Evolutionary conservation across 2,329 filamentous ascomycete species (phyloP).

Genomic region (Cladophialophora exuberans): DNA sequence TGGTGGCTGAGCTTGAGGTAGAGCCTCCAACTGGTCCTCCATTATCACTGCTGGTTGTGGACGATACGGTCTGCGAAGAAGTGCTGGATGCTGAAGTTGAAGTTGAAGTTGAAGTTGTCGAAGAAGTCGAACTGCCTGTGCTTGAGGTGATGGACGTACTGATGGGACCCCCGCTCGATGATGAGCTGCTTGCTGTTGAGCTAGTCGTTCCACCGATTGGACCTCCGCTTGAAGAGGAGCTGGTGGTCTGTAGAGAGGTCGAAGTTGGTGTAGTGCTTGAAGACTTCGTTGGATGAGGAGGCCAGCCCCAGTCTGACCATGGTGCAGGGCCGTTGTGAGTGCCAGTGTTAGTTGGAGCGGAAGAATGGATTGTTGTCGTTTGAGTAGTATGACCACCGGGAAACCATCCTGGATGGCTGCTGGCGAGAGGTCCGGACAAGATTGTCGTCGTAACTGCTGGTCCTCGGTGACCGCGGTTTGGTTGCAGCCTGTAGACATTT

Average conservation of each 20-base stretch:
- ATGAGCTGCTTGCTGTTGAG: slow-evolving; percentile 39
- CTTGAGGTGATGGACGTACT: slow-evolving; percentile 2
- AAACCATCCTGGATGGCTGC: too few relatives aligned
- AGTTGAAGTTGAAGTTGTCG: slow-evolving; percentile 1
- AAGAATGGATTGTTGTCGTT: too few relatives aligned
- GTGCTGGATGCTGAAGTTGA: neutral
- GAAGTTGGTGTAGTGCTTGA: too few relatives aligned
- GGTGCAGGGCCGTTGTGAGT: too few relatives aligned
- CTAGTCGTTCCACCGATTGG: neutral
- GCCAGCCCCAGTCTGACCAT: too few relatives aligned
- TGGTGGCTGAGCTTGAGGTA: neutral
- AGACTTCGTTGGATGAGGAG: neutral
- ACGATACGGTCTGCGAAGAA: neutral
- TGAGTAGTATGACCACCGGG: too few relatives aligned
- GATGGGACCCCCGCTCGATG: slow-evolving; percentile 20
- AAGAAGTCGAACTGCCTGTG: slow-evolving; percentile 2
- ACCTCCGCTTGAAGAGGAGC: neutral
- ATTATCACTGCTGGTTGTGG: neutral
- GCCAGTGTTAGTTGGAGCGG: too few relatives aligned
- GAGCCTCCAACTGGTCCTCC: slow-evolving; percentile 5
- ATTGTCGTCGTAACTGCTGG: too few relatives aligned
- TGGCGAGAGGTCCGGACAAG: too few relatives aligned
- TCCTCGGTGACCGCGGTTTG: too few relatives aligned
- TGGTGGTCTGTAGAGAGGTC: neutral
- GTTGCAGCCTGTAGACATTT: too few relatives aligned